phyloP scores from a whole-genome alignment of 257 asterid species.

The Oldenlandia corymbosa region DNA sequence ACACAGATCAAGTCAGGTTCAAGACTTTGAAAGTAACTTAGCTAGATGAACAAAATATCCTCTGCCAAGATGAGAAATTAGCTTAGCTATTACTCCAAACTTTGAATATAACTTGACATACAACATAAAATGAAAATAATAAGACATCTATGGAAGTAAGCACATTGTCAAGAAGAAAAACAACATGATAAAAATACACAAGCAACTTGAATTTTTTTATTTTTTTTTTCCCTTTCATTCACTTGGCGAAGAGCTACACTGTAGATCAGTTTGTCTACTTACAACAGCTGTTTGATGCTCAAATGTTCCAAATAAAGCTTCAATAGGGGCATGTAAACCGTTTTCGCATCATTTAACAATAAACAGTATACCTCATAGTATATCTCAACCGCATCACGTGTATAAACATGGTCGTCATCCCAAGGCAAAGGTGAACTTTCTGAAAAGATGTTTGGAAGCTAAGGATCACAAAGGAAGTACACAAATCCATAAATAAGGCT shows the following conservation, averaged over 20 bases:
- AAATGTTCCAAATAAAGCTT: background rate
- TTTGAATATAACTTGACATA: background rate
- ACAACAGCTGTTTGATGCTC: background rate
- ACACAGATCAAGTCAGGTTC: background rate
- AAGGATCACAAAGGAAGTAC: constrained; percentile 35
- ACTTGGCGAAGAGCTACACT: background rate
- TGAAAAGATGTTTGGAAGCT: constrained; percentile 77
- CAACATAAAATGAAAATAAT: background rate
- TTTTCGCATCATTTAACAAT: background rate
- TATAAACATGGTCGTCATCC: constrained; percentile 66
- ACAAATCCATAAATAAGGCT: constrained; percentile 13
- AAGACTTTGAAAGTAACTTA: too few species aligned
- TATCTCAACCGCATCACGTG: constrained; percentile 76
- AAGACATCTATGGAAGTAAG: background rate
- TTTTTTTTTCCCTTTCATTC: too few species aligned
- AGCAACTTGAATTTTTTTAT: background rate
- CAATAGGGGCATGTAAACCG: too few species aligned
- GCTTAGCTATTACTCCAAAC: background rate
- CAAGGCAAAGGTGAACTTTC: constrained; percentile 74
- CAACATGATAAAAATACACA: background rate
- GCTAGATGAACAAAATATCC: background rate
- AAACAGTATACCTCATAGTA: constrained; percentile 71
- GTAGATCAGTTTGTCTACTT: background rate
- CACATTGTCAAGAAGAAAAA: too few species aligned
- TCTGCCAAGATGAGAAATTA: background rate